Evolutionary conservation across 108 stramenopile species (phyloP).

Genomic region (Skeletonema costatum): DNA sequence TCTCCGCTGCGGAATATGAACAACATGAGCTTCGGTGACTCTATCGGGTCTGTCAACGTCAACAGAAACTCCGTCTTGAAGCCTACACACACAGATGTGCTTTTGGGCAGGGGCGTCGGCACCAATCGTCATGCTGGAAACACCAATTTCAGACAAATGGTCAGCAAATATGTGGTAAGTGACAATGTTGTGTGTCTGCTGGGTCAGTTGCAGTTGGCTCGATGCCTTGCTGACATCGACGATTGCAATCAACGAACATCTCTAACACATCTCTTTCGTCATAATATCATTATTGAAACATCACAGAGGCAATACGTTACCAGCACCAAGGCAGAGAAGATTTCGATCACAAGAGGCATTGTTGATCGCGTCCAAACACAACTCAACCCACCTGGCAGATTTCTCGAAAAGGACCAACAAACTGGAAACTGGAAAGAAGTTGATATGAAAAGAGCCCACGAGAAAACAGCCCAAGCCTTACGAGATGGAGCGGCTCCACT

Average conservation of each 20-base stretch:
- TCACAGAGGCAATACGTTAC: slow-evolving; percentile 65
- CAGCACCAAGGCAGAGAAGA: slow-evolving; percentile 74
- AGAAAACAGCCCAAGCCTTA: slow-evolving; percentile 80
- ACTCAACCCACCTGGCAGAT: slow-evolving; percentile 72
- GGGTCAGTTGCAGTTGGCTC: no score
- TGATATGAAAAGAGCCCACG: slow-evolving; percentile 70
- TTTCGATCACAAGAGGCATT: slow-evolving; percentile 68
- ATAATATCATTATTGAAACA: not conserved
- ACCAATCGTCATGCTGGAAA: slow-evolving; percentile 37
- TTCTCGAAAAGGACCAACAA: slow-evolving; percentile 66
- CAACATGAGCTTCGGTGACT: not conserved
- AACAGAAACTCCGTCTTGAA: not conserved
- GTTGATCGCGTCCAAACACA: slow-evolving; percentile 60
- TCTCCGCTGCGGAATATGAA: not conserved
- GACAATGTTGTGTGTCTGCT: not conserved
- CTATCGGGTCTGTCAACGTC: no score
- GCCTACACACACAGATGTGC: slow-evolving; percentile 24
- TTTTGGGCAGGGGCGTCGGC: slow-evolving; percentile 25
- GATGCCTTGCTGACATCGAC: not conserved
- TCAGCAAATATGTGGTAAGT: slow-evolving; percentile 22
- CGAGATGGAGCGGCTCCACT: slow-evolving; percentile 74
- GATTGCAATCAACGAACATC: not conserved
- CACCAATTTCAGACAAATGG: slow-evolving; percentile 21
- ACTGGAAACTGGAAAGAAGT: slow-evolving; percentile 67
- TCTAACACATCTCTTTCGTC: no score